Conservation (phyloP, 208 protist species). For the Leishmania mexicana region DNA sequence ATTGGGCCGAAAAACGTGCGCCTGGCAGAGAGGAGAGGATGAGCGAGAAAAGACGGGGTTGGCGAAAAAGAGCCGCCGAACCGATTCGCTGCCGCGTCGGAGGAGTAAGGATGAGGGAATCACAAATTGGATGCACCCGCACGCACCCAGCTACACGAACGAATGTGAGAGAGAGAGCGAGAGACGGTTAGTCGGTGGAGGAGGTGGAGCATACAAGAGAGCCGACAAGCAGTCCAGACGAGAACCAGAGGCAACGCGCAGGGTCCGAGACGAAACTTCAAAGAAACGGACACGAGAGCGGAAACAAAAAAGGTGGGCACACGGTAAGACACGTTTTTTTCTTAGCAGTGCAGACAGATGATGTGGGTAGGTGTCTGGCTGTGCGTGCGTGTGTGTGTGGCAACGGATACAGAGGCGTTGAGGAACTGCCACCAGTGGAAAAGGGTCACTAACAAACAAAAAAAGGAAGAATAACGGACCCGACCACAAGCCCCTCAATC, state of each 20-base stretch:
- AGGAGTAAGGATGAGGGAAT: constrained; percentile 1
- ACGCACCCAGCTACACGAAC: not conserved
- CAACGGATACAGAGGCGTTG: not conserved
- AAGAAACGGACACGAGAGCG: not conserved
- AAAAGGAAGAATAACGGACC: not conserved
- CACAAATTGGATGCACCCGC: constrained; percentile 6
- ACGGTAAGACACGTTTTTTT: not conserved
- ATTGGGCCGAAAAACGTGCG: constrained; percentile 4
- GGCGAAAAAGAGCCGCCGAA: not conserved
- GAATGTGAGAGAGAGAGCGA: not conserved
- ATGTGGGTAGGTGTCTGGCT: not conserved
- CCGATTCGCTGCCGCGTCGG: not conserved
- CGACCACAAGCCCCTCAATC: not conserved
- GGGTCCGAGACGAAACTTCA: not conserved
- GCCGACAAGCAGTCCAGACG: not conserved
- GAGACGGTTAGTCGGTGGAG: not conserved
- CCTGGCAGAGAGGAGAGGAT: constrained; percentile 9
- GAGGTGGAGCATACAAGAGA: not conserved
- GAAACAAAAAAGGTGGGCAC: not conserved
- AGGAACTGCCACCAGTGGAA: not conserved
- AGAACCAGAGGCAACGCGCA: not conserved
- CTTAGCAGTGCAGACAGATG: not conserved
- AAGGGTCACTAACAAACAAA: not conserved
- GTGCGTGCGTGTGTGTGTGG: not conserved
- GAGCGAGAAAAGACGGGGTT: constrained; percentile 3